Base-by-base conservation (phyloP, 2,329 filamentous ascomycete species). In the Cyclaneusma minus region DNA sequence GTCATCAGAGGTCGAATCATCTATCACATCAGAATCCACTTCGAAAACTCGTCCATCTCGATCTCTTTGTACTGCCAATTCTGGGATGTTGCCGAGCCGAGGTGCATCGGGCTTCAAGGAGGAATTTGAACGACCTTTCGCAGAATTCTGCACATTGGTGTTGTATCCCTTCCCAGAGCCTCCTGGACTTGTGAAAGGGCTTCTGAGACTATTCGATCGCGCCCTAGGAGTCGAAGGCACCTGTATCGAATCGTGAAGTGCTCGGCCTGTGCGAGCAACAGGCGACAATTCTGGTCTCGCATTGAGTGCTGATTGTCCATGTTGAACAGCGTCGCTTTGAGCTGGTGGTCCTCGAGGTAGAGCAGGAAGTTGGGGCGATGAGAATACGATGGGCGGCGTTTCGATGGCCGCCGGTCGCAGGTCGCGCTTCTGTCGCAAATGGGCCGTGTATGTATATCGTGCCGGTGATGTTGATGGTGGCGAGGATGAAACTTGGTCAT, bases 101-200 rank as follows among this genome's bases (percentile, higher is more conserved):
- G n/a, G n/a, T n/a, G n/a, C n/a, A n/a, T n/a, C n/a, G n/a, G n/a
- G n/a, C n/a, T n/a, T n/a, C n/a, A n/a, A n/a, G n/a, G n/a, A n/a
- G n/a, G n/a, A n/a, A n/a, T n/a, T n/a, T n/a, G n/a, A n/a, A n/a
- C n/a, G n/a, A n/a, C n/a, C n/a, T n/a, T n/a, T n/a, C n/a, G n/a
- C n/a, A n/a, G n/a, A n/a, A n/a, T n/a, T n/a, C n/a, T n/a, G n/a
- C n/a, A n/a, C n/a, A n/a, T n/a, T n/a, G n/a, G n/a, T n/a, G n/a
- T n/a, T n/a, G n/a, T n/a, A n/a, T n/a, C n/a, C n/a, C n/a, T n/a
- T n/a, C n/a, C n/a, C n/a, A n/a, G n/a, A n/a, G n/a, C n/a, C 28
- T 13, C 32, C 30, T 5, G 45, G 44, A 17, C 45, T 49, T 22
- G 45, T 47, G 27, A 49, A 49, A 4, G 45, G 45, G 15, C 45